Percentiles rank a stretch among this genome's conserved stretches.
Conservation (phyloP, 2,329 filamentous ascomycete species). For the Hymenoscyphus fraxineus region DNA sequence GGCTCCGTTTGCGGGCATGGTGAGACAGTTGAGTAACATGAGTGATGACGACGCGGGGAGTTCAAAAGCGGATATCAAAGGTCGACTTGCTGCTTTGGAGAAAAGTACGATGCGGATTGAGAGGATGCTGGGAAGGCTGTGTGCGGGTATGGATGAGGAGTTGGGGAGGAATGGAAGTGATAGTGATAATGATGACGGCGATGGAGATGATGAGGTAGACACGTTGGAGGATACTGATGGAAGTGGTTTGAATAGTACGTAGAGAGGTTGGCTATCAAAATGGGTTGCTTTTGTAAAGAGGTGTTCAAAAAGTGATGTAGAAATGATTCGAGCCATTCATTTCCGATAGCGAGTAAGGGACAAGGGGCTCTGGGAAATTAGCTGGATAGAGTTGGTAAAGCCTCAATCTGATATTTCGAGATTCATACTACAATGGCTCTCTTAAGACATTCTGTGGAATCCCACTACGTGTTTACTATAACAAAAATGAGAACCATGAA, state of each 20-base stretch:
- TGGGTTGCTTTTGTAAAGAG: background rate
- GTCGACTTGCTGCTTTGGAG: conserved; percentile 28
- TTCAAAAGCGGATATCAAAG: conserved; percentile 21
- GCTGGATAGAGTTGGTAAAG: no score
- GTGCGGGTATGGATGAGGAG: conserved; percentile 23
- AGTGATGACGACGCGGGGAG: conserved; percentile 12
- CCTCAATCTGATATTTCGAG: no score
- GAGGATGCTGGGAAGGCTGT: conserved; percentile 26
- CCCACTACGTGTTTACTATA: no score
- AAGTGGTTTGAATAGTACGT: conserved; percentile 2
- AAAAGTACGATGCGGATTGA: conserved; percentile 28
- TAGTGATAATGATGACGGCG: conserved; percentile 3
- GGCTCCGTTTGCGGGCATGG: conserved; percentile 28
- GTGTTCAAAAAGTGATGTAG: background rate
- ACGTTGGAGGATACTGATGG: background rate
- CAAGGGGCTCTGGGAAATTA: no score
- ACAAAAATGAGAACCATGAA: no score
- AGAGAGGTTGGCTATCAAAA: background rate
- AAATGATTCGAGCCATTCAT: background rate
- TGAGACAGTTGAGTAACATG: conserved; percentile 24
- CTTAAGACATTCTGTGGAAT: no score
- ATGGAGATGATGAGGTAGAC: background rate
- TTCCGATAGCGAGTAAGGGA: no score
- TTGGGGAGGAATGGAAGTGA: conserved; percentile 1
- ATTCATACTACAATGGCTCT: no score